Base-by-base conservation (phyloP, 352 stramenopile genomes). In the Thalassiosira hispida region DNA sequence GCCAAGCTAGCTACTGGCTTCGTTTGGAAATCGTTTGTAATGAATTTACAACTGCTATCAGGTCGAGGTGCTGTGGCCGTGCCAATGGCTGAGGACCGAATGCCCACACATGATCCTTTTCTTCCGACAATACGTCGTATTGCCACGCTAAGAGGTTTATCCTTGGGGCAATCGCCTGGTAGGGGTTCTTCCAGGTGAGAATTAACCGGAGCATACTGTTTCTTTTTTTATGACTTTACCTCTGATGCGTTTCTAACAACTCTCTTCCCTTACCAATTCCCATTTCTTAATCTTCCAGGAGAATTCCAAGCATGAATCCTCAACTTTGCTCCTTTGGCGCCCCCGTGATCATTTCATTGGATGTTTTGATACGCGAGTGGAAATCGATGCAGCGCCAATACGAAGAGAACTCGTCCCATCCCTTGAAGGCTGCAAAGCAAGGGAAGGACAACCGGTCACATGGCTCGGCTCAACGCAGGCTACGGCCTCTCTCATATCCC, bases 1-100 rank as follows among this genome's bases (percentile, higher is more conserved):
- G 47, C 77, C n/a, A 79, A 69, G 49, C 70, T 84, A 51, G 70
- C 70, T 40, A 80, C 77, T 57, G 62, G 77, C 22, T 80, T 84
- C 5, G 51, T 84, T 59, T 84, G 77, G 77, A 84, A 76, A 70
- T 84, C 77, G 35, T 84, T 77, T 53, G 25, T 84, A 14, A 63
- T 73, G 56, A 84, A 84, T 49, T 47, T 80, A 29, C 63, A 79
- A 46, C 63, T 80, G 1, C 11, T 76, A 51, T 80, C 49, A n/a
- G 77, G 73, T 42, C 72, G 60, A 74, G 63, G 57, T 8, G 55
- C 63, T 49, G 77, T 79, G 27, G 63, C 62, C 6, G 44, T 80
- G 0, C 56, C 63, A n/a, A 12, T 59, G 20, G 23, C 52, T 38
- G 47, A 80, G 65, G 69, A 73, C 12, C 27, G 63, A 22, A 84